A percentile compares a stretch with the other conserved stretches of the same genome.
Evolutionary conservation across 148 eudicot genomes (phyloP).

Genomic region (Agrostemma githago): DNA sequence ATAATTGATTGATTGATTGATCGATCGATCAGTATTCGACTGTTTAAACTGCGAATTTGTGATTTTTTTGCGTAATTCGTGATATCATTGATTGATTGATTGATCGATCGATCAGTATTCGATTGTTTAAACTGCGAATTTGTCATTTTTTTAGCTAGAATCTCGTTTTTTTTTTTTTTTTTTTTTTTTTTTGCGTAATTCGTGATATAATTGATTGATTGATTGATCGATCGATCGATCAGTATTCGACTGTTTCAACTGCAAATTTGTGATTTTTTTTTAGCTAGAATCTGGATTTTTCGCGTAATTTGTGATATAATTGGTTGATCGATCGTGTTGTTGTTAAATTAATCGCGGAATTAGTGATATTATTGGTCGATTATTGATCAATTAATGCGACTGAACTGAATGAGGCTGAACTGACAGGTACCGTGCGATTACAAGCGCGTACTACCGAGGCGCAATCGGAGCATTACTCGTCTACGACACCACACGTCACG

Average conservation of each 20-base stretch:
- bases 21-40: background rate
- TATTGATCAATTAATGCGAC: too few species aligned
- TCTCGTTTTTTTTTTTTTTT: background rate
- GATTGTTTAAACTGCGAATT: too few species aligned
- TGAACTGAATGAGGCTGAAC: too few species aligned
- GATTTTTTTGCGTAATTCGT: background rate
- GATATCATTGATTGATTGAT: background rate
- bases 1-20: background rate
- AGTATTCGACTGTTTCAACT: too few species aligned
- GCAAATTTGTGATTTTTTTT: too few species aligned
- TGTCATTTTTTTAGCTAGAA: background rate
- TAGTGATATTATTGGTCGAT: background rate
- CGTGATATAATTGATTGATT: background rate
- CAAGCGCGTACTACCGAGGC: slow-evolving; percentile 70
- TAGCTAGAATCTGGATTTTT: background rate
- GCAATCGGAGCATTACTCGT: slow-evolving; percentile 66
- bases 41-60: too few species aligned
- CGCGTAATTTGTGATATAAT: background rate
- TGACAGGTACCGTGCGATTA: slow-evolving; percentile 59
- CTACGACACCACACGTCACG: slow-evolving; percentile 53
- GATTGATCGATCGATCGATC: background rate
- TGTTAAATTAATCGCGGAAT: background rate
- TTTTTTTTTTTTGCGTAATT: background rate
- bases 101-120: background rate
- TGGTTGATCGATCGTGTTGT: background rate